Base-by-base conservation (phyloP, 331 rosid genomes). In the Quercus lobata region DNA sequence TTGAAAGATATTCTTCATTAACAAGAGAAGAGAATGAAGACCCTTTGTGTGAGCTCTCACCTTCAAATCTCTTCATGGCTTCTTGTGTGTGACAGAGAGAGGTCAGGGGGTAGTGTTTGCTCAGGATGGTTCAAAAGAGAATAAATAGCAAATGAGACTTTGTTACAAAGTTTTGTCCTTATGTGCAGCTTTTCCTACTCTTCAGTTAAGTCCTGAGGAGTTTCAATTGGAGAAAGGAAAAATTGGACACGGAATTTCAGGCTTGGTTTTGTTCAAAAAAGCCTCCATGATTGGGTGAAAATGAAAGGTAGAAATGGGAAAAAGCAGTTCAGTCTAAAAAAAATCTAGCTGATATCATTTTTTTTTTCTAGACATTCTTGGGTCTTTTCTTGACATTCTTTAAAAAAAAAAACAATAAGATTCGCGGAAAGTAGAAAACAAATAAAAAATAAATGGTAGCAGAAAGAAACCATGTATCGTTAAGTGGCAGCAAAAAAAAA, bases 271-370 rank as follows among this genome's bases (percentile, higher is more conserved):
- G 80, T 91, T 93, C 88, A 87, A 89, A 88, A 71, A 44, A 71
- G 88, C 57, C 54, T 89, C 86, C 84, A 87, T 94, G 84, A 89
- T 86, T 85, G 92, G 90, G 88, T 88, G 89, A 90, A 92, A 89
- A 84, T 74, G 83, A 80, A 80, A 83, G 87, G 77, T 82, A 79
- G 81, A 85, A 84, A 76, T 44, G 63, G 35, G 71, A 76, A 83
- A 72, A 69, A 72, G 53, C 79, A 3, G 74, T 58, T 75, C 44
- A 44, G 29, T 65, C 69, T 57, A 2, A 8, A 71, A 72, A 32
- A 57, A 54, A 83, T 88, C 83, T 58, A 74, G 63, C 79, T 69
- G 87, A 81, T 83, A 87, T 83, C 86, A 87, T 82, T 35, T 49
- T 41, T 87, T 81, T 81, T 79, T 73, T 79, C 22, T 32, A 55